These are phyloP conservation scores for Talinum fruticosum DNA, from an alignment of 148 eudicot genomes.

Conservation along the genomic window DNA sequence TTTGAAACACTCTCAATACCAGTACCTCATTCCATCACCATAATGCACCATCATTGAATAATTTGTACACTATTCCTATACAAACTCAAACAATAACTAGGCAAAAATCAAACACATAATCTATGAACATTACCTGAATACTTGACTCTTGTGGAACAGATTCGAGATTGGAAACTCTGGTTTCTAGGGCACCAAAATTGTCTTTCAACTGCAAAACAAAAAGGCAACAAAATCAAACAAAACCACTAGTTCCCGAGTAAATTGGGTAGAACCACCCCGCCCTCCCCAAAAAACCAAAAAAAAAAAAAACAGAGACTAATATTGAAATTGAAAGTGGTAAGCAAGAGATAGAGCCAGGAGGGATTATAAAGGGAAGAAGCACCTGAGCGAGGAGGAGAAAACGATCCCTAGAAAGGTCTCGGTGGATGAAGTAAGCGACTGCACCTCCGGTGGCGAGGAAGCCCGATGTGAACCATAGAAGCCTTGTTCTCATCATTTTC, in stretches of 20 bases:
- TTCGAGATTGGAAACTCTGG: constrained; percentile 28
- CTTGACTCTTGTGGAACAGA: constrained; percentile 13
- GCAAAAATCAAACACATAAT: neutral
- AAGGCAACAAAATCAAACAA: neutral
- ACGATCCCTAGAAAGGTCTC: constrained; percentile 28
- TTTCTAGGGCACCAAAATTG: constrained; percentile 30
- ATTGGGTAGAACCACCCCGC: neutral
- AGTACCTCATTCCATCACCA: neutral
- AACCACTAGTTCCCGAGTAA: neutral
- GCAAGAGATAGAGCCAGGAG: neutral
- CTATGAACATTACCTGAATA: constrained; percentile 20
- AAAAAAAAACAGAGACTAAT: neutral
- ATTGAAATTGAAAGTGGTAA: neutral
- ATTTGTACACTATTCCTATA: no score
- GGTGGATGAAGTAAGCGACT: constrained; percentile 20
- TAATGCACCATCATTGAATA: neutral
- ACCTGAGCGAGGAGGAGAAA: constrained; percentile 26
- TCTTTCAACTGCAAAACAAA: constrained; percentile 24
- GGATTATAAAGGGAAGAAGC: neutral
- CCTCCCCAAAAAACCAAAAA: no score
- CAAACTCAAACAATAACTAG: neutral
- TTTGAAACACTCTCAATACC: neutral
- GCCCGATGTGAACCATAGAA: constrained; percentile 32
- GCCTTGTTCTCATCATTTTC: constrained; percentile 31
- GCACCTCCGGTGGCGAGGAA: constrained; percentile 17